These are phyloP conservation scores for Paecilomyces variotii DNA, from an alignment of 2,329 filamentous ascomycete genomes.

Conservation along the genomic window DNA sequence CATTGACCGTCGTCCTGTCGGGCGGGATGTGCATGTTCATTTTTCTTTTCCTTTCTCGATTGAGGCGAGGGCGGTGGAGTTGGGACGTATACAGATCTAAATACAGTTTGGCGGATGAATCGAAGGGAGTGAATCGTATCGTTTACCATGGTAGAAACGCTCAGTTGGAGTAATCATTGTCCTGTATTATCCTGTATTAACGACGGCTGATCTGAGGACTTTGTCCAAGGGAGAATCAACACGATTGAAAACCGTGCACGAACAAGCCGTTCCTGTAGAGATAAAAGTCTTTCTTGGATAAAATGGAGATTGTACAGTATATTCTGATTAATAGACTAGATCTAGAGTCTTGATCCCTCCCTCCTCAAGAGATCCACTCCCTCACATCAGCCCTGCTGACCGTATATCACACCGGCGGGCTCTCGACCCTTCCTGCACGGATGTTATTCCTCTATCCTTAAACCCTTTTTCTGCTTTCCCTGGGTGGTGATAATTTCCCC, in stretches of 20 bases:
- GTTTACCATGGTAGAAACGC: not conserved
- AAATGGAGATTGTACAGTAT: no score
- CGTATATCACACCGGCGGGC: constrained; percentile 24
- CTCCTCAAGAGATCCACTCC: constrained; percentile 24
- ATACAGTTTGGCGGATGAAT: not conserved
- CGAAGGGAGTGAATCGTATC: not conserved
- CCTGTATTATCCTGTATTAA: no score
- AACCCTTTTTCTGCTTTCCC: no score
- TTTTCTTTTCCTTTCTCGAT: not conserved
- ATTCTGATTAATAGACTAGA: no score
- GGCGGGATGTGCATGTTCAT: not conserved
- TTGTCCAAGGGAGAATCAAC: no score
- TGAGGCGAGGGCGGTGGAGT: not conserved
- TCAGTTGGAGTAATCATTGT: no score
- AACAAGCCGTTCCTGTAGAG: no score
- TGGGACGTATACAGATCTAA: not conserved
- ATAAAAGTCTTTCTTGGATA: no score
- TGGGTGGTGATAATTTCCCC: constrained; percentile 17
- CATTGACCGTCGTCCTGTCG: not conserved
- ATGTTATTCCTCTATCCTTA: constrained; percentile 15
- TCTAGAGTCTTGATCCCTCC: constrained; percentile 4
- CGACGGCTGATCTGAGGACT: no score
- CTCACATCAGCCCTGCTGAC: constrained; percentile 29
- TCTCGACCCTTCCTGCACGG: constrained; percentile 19
- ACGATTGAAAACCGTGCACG: no score